Base-by-base conservation (phyloP, 768 basidiomycete genomes). In the Leccinum imitatum region DNA sequence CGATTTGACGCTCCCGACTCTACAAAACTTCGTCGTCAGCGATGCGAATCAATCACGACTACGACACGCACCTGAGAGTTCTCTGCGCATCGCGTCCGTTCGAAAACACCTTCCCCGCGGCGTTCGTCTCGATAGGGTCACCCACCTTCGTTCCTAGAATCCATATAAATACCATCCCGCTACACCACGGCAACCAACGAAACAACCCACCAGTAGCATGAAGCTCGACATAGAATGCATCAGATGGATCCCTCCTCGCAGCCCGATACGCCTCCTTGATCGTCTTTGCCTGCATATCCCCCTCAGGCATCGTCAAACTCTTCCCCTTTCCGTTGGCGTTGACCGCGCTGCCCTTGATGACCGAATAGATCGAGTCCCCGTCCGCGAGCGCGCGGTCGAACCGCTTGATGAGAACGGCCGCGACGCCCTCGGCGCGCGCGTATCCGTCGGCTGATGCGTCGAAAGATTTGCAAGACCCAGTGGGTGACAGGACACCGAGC, bases 121-220 rank as follows among this genome's bases (percentile, higher is more conserved):
- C 79, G 57, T 82, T 83, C 10, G 78, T 78, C 63, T 84, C 82
- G 1, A 75, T 78, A 1, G 82, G 81, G 60, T 84, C 82, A 0
- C 81, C 82, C 31, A 69, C 73, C 39, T 77, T 75, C 3, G 82
- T 82, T 37, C 67, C 67, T 68, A 41, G 2, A 23, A 50, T 48
- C 10, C 33, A 35, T 2, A 15, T 27, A 9, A n/a, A 23, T 39
- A 50, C n/a, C 50, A 17, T 11, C 0, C 7, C 13, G 19, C 17
- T 33, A 15, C 31, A 14, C 15, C 25, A 2, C 50, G 6, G 13
- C 10, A 17, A 4, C 8, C n/a, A 31, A 6, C 6, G 33, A 1
- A 60, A 23, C 3, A n/a, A 60, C 62, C 27, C 19, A 70, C 71
- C 81, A n/a, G 82, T 82, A 19, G 79, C 80, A 58, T 84, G 83